Evolutionary conservation across 148 eudicot species (phyloP).

Genomic region (Gaultheria prostrata): DNA sequence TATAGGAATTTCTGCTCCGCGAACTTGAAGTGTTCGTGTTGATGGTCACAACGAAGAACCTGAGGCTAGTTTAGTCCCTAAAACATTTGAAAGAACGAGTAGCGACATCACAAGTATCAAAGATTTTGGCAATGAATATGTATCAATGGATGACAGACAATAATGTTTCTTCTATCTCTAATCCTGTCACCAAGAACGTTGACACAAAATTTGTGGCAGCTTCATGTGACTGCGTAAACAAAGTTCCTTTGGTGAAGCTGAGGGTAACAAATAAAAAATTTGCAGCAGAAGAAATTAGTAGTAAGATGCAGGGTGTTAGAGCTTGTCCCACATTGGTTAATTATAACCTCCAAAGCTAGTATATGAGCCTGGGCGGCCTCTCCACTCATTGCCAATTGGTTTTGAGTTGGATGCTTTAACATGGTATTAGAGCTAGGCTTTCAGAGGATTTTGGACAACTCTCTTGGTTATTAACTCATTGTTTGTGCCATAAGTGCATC

Average conservation of each 20-base stretch:
- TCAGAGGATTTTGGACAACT: too few relatives aligned
- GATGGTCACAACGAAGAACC: conserved; percentile 53
- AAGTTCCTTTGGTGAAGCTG: conserved; percentile 38
- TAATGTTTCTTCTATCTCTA: conserved; percentile 69
- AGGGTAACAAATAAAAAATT: conserved; percentile 29
- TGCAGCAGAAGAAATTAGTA: conserved; percentile 36
- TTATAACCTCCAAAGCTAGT: too few relatives aligned
- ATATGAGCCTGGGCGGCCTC: too few relatives aligned
- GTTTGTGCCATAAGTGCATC: too few relatives aligned
- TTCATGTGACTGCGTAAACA: conserved; percentile 31
- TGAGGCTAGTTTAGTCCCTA: conserved; percentile 58
- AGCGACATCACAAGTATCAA: conserved; percentile 46
- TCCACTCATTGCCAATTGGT: too few relatives aligned
- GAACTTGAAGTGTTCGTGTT: conserved; percentile 26
- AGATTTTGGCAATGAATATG: conserved; percentile 50
- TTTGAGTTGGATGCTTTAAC: too few relatives aligned
- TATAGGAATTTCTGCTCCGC: conserved; percentile 63
- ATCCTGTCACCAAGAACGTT: conserved; percentile 46
- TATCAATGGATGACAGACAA: conserved; percentile 62
- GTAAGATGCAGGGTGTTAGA: conserved; percentile 41
- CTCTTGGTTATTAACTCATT: too few relatives aligned
- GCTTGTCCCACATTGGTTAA: too few relatives aligned
- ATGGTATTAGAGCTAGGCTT: too few relatives aligned
- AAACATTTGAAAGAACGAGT: conserved; percentile 44
- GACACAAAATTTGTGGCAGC: conserved; percentile 40